These are phyloP conservation scores for Zasmidium citrigriseum DNA, from an alignment of 2,329 filamentous ascomycete genomes.

Conservation along the genomic window DNA sequence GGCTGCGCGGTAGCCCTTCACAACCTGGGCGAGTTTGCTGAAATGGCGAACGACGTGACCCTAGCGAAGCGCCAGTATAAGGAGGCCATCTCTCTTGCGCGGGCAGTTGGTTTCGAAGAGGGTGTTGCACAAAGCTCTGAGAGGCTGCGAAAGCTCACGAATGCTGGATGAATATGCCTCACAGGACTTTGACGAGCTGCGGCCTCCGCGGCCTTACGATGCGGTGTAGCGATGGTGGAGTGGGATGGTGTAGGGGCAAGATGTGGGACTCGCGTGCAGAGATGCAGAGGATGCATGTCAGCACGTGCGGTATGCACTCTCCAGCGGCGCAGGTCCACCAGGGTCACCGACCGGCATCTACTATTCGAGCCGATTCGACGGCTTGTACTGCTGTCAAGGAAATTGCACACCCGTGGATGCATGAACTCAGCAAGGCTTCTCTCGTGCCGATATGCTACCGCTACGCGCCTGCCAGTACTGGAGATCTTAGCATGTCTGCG, in stretches of 20 bases:
- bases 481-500: neutral
- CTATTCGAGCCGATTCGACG: neutral
- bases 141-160: constrained; percentile 40
- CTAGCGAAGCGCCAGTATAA: constrained; percentile 69
- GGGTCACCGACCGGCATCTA: neutral
- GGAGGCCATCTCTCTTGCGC: constrained; percentile 64
- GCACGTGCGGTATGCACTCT: neutral
- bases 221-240: neutral
- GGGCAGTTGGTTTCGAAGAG: constrained; percentile 50
- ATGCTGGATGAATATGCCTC: constrained; percentile 10
- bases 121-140: constrained; percentile 45
- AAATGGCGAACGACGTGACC: constrained; percentile 66
- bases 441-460: neutral
- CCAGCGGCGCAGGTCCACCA: neutral
- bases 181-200: neutral
- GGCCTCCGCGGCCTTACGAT: neutral
- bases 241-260: neutral
- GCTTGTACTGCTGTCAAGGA: too few relatives aligned
- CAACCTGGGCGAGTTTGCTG: constrained; percentile 81
- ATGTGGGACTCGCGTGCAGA: neutral
- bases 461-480: neutral
- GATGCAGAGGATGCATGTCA: neutral
- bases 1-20: constrained; percentile 82
- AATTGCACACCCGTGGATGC: too few relatives aligned
- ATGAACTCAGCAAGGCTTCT: too few relatives aligned